phyloP scores from a whole-genome alignment of 768 basidiomycete genomes.

The Kwoniella mangroviensis region DNA sequence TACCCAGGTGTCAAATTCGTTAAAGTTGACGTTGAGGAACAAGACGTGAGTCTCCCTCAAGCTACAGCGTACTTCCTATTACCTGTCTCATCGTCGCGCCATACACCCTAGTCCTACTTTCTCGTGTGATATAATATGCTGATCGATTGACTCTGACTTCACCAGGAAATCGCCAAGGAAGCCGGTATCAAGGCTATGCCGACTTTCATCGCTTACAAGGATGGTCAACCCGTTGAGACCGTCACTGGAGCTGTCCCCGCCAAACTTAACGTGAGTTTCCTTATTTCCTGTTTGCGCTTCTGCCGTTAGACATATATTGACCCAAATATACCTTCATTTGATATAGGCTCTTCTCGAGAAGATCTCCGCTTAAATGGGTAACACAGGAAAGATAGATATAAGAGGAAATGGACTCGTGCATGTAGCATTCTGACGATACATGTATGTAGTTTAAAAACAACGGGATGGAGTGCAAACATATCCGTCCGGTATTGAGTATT shows the following conservation, averaged over 20 bases:
- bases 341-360: constrained; percentile 31
- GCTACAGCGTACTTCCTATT: background rate
- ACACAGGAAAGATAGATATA: background rate
- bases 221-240: constrained; percentile 55
- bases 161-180: constrained; percentile 53
- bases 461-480: too few relatives aligned
- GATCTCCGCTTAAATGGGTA: constrained; percentile 25
- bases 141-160: background rate
- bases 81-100: too few relatives aligned
- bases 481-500: too few relatives aligned
- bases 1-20: constrained; percentile 55
- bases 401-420: background rate
- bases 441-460: background rate
- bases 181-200: constrained; percentile 59
- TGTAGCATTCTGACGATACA: constrained; percentile 1
- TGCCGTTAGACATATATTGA: background rate
- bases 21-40: constrained; percentile 60
- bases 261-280: constrained; percentile 50
- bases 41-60: constrained; percentile 42
- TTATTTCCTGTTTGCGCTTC: background rate
- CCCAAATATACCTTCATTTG: background rate
- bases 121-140: too few relatives aligned
- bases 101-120: too few relatives aligned
- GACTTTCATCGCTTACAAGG: constrained; percentile 58
- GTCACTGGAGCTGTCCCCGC: constrained; percentile 57